These are phyloP conservation scores for Nyssa sinensis DNA, from an alignment of 148 eudicot genomes.

Conservation along the genomic window DNA sequence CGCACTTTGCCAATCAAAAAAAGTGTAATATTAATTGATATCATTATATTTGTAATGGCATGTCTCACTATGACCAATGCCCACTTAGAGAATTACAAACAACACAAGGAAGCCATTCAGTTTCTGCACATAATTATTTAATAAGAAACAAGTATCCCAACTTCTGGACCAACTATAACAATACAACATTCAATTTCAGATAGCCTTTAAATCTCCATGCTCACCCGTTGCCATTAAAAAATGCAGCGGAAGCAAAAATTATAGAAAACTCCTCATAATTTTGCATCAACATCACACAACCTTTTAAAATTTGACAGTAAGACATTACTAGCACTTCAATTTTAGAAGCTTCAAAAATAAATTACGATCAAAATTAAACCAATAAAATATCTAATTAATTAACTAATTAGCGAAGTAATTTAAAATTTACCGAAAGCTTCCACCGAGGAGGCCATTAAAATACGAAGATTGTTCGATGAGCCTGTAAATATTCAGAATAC, in stretches of 20 bases:
- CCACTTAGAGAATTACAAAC: no score
- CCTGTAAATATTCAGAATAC: constrained; percentile 39
- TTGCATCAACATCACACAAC: background rate
- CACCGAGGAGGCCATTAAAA: constrained; percentile 62
- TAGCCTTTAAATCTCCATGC: no score
- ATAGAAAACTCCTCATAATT: background rate
- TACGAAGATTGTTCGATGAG: constrained; percentile 62
- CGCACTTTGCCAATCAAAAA: no score
- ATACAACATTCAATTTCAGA: no score
- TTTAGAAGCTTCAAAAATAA: background rate
- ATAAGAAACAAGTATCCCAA: no score
- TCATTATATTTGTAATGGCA: no score
- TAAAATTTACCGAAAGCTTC: constrained; percentile 62
- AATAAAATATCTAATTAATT: background rate
- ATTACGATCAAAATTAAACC: background rate
- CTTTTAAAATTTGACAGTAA: background rate
- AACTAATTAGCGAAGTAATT: background rate
- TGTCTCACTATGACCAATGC: no score
- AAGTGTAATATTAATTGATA: no score
- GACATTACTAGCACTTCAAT: background rate
- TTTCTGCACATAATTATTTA: no score
- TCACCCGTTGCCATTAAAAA: background rate
- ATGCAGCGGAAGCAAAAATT: background rate
- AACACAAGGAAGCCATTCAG: no score
- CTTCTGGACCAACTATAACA: no score